Percentiles rank a stretch among this genome's conserved stretches.
These are phyloP conservation scores for Ramularia endophylla DNA, from an alignment of 2,329 filamentous ascomycete genomes.

Conservation along the genomic window DNA sequence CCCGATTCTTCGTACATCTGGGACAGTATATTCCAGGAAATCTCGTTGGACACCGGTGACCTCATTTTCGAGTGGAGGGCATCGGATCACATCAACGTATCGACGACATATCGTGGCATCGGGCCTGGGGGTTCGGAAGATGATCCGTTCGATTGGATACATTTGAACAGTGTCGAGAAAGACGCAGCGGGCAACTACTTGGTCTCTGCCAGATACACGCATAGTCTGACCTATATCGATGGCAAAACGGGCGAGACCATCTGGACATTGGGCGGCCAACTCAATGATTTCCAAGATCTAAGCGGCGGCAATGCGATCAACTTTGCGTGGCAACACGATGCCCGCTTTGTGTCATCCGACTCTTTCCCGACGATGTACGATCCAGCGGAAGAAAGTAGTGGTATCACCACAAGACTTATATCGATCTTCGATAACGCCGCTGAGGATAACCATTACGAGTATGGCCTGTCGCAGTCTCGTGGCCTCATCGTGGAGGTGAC, in stretches of 20 bases:
- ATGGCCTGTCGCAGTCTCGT: conserved; percentile 24
- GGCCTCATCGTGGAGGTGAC: conserved; percentile 29
- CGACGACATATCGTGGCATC: conserved; percentile 30
- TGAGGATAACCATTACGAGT: conserved; percentile 34
- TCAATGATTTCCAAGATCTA: conserved; percentile 33
- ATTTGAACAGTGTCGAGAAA: conserved; percentile 48
- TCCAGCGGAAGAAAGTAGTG: conserved; percentile 14
- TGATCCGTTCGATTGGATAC: conserved; percentile 48
- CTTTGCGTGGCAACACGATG: conserved; percentile 32
- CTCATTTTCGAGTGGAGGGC: conserved; percentile 45
- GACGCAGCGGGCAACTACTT: conserved; percentile 43
- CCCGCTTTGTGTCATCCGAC: conserved; percentile 22
- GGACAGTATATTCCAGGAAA: conserved; percentile 42
- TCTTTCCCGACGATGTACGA: conserved; percentile 24
- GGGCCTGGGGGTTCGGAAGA: conserved; percentile 35
- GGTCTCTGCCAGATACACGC: conserved; percentile 40
- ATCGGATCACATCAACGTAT: conserved; percentile 37
- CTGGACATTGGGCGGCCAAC: conserved; percentile 45
- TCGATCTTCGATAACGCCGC: conserved; percentile 50
- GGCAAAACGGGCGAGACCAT: conserved; percentile 39
- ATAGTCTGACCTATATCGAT: conserved; percentile 41
- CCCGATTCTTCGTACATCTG: conserved; percentile 28
- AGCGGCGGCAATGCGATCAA: conserved; percentile 23
- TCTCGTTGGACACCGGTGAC: conserved; percentile 40
- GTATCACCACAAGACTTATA: conserved; percentile 38